Percentiles rank a stretch among this genome's conserved stretches.
phyloP scores from a whole-genome alignment of 192 early-diverging fungal genomes.

The Oehlia diaphana region DNA sequence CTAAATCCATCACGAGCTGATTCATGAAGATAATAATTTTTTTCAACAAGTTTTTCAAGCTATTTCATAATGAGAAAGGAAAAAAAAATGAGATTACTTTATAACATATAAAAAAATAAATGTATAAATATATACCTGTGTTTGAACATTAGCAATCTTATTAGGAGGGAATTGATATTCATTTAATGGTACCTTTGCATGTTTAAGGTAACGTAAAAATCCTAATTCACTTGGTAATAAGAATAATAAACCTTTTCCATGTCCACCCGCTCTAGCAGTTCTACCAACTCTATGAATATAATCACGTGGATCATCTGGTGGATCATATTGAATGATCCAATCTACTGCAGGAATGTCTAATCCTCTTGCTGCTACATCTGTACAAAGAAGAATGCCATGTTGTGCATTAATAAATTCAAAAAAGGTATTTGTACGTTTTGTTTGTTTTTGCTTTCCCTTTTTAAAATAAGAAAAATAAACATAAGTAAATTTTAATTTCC shows the following conservation, averaged over 20 bases:
- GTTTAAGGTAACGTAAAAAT: conserved; percentile 96
- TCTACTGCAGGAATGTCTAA: conserved; percentile 97
- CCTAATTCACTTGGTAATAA: conserved; percentile 91
- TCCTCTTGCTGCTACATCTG: conserved; percentile 97
- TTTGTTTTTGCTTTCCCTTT: conserved; percentile 93
- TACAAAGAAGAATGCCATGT: conserved; percentile 90
- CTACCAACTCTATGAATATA: conserved; percentile 96
- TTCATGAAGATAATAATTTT: conserved; percentile 97
- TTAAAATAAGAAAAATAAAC: neutral
- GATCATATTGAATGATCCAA: conserved; percentile 99
- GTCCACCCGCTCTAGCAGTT: conserved; percentile 89
- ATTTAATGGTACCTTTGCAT: conserved; percentile 97
- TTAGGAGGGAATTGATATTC: conserved; percentile 96
- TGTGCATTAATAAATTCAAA: conserved; percentile 98
- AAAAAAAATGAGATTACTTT: conserved; percentile 14
- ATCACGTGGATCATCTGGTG: conserved; percentile 98
- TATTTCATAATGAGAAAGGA: conserved; percentile 29
- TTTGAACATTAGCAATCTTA: conserved; percentile 97
- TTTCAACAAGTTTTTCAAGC: conserved; percentile 95
- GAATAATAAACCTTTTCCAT: conserved; percentile 93
- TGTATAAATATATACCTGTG: conserved; percentile 47
- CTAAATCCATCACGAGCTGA: conserved; percentile 95
- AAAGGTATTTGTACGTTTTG: conserved; percentile 98
- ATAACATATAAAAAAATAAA: neutral
- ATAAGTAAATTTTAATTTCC: neutral